phyloP scores from a whole-genome alignment of 495 filamentous ascomycete species.

The Podospora anserina region DNA sequence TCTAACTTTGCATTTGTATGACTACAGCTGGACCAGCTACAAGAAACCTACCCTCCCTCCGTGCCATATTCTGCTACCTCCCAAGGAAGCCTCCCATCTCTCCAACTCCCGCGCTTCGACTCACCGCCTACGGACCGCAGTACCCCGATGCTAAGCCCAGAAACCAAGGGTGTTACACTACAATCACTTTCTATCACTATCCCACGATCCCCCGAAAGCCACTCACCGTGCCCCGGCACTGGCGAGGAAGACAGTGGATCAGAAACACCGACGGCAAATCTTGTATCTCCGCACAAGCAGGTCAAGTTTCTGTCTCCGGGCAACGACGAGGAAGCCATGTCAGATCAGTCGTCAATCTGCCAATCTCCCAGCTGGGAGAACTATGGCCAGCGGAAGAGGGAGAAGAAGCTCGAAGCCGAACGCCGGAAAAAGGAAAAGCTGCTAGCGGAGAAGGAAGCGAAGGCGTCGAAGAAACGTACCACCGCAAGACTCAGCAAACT shows the following conservation, averaged over 20 bases:
- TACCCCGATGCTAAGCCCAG: conserved; percentile 43
- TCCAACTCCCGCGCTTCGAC: conserved; percentile 25
- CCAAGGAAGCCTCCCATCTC: conserved; percentile 16
- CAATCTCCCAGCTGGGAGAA: conserved; percentile 57
- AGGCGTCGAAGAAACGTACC: conserved; percentile 30
- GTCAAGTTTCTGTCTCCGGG: conserved; percentile 42
- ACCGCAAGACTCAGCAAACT: conserved; percentile 36
- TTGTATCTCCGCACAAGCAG: conserved; percentile 35
- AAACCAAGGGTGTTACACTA: conserved; percentile 35
- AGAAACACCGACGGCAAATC: conserved; percentile 17
- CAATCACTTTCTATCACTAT: conserved; percentile 46
- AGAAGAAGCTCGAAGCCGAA: conserved; percentile 47
- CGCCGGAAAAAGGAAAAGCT: conserved; percentile 43
- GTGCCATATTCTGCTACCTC: conserved; percentile 18
- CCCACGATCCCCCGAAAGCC: conserved; percentile 27
- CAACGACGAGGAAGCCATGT: conserved; percentile 36
- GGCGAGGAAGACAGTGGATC: conserved; percentile 7
- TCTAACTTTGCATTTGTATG: conserved; percentile 26
- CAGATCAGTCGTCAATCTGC: conserved; percentile 53
- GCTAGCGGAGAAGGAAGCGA: conserved; percentile 37
- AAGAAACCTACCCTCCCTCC: conserved; percentile 17
- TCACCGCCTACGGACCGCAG: conserved; percentile 27
- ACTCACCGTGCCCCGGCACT: background rate
- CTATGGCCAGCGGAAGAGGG: conserved; percentile 47
- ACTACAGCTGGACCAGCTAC: conserved; percentile 27